phyloP scores from a whole-genome alignment of 306 rosid species.

The Glycyrrhiza uralensis region DNA sequence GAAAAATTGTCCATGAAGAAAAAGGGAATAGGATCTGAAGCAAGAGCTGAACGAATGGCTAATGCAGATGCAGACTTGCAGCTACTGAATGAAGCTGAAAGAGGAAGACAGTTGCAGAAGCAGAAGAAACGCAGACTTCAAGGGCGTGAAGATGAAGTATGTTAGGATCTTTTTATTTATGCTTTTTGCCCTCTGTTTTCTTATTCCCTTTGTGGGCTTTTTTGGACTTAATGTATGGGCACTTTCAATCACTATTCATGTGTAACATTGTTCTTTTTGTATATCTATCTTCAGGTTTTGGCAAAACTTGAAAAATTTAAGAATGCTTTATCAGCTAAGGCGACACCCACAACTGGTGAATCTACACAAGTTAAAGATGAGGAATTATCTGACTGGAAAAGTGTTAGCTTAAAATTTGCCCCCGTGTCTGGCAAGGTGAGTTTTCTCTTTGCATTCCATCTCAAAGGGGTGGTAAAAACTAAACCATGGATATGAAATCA shows the following conservation, averaged over 20 bases:
- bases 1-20: conserved; percentile 76
- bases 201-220: conserved; percentile 6
- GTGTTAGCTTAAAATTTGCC: conserved; percentile 52
- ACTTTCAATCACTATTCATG: conserved; percentile 3
- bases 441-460: conserved; percentile 6
- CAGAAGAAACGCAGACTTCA: conserved; percentile 82
- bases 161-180: conserved; percentile 20
- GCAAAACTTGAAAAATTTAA: conserved; percentile 80
- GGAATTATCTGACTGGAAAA: conserved; percentile 72
- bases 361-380: conserved; percentile 40
- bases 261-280: not conserved
- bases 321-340: conserved; percentile 40
- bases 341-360: conserved; percentile 17
- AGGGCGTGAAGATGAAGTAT: conserved; percentile 92
- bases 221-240: not conserved
- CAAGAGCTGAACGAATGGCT: conserved; percentile 72
- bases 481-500: not conserved
- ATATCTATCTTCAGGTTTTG: conserved; percentile 49
- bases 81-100: conserved; percentile 67
- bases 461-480: not conserved
- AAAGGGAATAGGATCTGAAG: conserved; percentile 86
- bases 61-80: conserved; percentile 80
- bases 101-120: conserved; percentile 83
- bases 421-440: conserved; percentile 69
- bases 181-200: not conserved